These are phyloP conservation scores for Colletotrichum sp. DNA, from an alignment of 2,329 filamentous ascomycete species.

Conservation along the genomic window DNA sequence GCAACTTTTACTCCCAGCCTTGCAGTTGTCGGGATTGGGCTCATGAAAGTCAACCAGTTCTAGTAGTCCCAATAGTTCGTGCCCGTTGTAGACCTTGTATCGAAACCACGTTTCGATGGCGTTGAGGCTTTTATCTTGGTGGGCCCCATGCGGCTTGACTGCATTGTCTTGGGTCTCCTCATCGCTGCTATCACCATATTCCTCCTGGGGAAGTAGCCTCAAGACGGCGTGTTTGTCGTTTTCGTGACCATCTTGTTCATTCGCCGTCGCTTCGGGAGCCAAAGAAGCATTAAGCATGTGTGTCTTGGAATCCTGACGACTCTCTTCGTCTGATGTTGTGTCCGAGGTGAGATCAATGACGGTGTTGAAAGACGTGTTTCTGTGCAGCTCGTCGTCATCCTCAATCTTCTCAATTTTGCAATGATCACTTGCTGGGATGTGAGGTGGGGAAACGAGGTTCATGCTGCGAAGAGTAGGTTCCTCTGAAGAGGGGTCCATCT, in stretches of 20 bases:
- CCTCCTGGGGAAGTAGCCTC: no score
- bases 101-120: background rate
- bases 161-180: background rate
- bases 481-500: accelerated
- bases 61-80: accelerated
- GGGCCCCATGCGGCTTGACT: no score
- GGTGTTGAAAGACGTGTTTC: accelerated
- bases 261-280: background rate
- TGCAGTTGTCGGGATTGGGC: background rate
- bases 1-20: accelerated
- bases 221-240: accelerated
- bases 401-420: background rate
- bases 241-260: accelerated
- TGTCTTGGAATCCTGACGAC: background rate
- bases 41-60: background rate
- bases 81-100: accelerated
- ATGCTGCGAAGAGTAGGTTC: accelerated
- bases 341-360: background rate
- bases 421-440: accelerated
- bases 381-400: background rate
- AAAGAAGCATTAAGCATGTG: background rate
- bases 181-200: background rate
- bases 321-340: background rate
- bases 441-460: accelerated
- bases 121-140: background rate